phyloP scores from a whole-genome alignment of 345 rosid genomes.

The Acer yangbiense region DNA sequence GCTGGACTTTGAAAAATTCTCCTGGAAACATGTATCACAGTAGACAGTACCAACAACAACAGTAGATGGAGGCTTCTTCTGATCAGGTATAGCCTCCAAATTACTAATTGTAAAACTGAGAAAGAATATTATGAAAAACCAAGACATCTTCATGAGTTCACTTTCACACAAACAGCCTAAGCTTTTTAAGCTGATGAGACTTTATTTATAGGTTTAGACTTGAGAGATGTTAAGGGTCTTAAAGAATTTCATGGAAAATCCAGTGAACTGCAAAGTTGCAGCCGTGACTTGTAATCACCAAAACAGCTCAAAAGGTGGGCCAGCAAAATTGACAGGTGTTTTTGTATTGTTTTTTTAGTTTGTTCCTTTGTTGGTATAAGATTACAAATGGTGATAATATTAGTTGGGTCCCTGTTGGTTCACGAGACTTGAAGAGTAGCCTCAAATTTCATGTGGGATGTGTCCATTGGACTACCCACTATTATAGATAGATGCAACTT shows the following conservation, averaged over 20 bases:
- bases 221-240: conserved; percentile 9
- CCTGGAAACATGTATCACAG: conserved; percentile 84
- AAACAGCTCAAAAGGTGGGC: conserved; percentile 35
- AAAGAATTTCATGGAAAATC: conserved; percentile 42
- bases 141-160: conserved; percentile 28
- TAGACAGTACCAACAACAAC: conserved; percentile 90
- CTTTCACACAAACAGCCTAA: background rate
- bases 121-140: conserved; percentile 34
- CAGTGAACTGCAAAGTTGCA: conserved; percentile 41
- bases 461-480: background rate
- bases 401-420: conserved; percentile 36
- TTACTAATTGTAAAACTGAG: conserved; percentile 24
- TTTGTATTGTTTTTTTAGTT: conserved; percentile 12
- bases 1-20: conserved; percentile 48
- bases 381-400: background rate
- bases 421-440: conserved; percentile 41
- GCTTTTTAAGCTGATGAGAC: background rate
- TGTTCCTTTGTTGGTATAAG: conserved; percentile 28
- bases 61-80: conserved; percentile 52
- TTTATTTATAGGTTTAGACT: background rate
- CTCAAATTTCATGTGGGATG: conserved; percentile 24
- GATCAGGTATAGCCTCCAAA: conserved; percentile 27
- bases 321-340: no score
- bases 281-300: conserved; percentile 32
- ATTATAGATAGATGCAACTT: background rate